These are phyloP conservation scores for Byssothecium circinans DNA, from an alignment of 2,329 filamentous ascomycete species.

Conservation along the genomic window DNA sequence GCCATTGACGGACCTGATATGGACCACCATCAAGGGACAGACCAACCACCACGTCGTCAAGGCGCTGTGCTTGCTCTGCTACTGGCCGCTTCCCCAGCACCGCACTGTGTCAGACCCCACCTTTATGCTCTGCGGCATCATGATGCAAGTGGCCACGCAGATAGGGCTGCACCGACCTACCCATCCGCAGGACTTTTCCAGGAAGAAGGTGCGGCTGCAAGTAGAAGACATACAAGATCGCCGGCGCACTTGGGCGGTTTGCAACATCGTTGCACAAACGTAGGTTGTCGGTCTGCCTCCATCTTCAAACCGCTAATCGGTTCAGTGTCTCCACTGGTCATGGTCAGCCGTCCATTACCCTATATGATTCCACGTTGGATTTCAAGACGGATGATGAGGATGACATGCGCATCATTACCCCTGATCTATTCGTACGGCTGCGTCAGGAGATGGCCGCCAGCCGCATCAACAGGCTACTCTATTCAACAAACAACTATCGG, in stretches of 20 bases:
- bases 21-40: constrained; percentile 76
- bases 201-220: constrained; percentile 72
- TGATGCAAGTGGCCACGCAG: constrained; percentile 86
- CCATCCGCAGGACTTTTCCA: constrained; percentile 80
- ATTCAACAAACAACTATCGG: constrained; percentile 36
- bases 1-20: constrained; percentile 70
- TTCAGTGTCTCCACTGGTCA: constrained; percentile 77
- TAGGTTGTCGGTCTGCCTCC: constrained; percentile 31
- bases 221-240: constrained; percentile 79
- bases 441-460: constrained; percentile 44
- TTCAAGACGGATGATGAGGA: constrained; percentile 43
- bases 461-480: constrained; percentile 42
- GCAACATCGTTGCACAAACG: constrained; percentile 80
- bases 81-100: constrained; percentile 81
- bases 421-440: constrained; percentile 40
- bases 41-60: constrained; percentile 81
- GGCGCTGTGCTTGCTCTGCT: constrained; percentile 76
- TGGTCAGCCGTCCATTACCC: constrained; percentile 75
- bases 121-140: constrained; percentile 77
- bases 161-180: constrained; percentile 80
- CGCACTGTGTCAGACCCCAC: constrained; percentile 79
- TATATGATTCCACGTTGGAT: constrained; percentile 72
- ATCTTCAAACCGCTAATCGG: constrained; percentile 12
- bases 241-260: constrained; percentile 79
- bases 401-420: constrained; percentile 41